Percentiles rank a stretch among this genome's conserved stretches.
Conservation (phyloP, 2,329 filamentous ascomycete genomes). For the Colletotrichum lupini region DNA sequence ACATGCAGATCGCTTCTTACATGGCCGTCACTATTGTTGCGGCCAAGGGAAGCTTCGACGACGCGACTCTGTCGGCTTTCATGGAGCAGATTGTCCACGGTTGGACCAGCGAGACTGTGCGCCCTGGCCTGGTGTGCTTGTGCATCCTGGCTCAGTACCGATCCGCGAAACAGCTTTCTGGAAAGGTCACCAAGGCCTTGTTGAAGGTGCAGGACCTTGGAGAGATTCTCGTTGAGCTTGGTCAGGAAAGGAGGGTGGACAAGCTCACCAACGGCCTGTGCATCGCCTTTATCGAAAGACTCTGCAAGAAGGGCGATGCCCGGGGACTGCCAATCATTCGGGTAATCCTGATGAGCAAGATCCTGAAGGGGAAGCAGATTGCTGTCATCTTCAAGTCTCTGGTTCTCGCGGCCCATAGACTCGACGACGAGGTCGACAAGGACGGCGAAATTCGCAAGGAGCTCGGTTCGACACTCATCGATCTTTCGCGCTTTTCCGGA, state of each 20-base stretch:
- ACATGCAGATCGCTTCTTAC: constrained; percentile 87
- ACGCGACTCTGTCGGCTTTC: constrained; percentile 82
- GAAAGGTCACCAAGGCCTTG: constrained; percentile 75
- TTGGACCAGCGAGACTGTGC: constrained; percentile 79
- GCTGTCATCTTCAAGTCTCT: constrained; percentile 74
- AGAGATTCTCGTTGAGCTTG: constrained; percentile 69
- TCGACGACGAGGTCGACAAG: constrained; percentile 65
- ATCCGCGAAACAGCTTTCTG: constrained; percentile 75
- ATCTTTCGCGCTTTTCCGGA: constrained; percentile 69
- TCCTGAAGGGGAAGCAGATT: constrained; percentile 72
- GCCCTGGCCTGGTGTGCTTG: constrained; percentile 81
- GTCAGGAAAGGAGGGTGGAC: constrained; percentile 74
- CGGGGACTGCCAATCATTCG: constrained; percentile 69
- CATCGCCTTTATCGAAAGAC: constrained; percentile 70
- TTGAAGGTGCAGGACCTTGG: constrained; percentile 72
- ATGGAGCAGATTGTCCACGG: constrained; percentile 89
- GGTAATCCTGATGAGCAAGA: constrained; percentile 67
- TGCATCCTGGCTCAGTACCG: constrained; percentile 85
- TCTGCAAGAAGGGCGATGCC: constrained; percentile 69
- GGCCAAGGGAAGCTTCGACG: constrained; percentile 82
- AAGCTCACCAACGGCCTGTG: constrained; percentile 79
- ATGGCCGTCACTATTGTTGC: constrained; percentile 91
- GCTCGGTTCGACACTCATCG: constrained; percentile 74
- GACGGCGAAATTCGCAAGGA: constrained; percentile 69
- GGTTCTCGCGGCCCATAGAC: constrained; percentile 68